Conservation (phyloP, 768 basidiomycete species). For the Rhizopogon rudus region DNA sequence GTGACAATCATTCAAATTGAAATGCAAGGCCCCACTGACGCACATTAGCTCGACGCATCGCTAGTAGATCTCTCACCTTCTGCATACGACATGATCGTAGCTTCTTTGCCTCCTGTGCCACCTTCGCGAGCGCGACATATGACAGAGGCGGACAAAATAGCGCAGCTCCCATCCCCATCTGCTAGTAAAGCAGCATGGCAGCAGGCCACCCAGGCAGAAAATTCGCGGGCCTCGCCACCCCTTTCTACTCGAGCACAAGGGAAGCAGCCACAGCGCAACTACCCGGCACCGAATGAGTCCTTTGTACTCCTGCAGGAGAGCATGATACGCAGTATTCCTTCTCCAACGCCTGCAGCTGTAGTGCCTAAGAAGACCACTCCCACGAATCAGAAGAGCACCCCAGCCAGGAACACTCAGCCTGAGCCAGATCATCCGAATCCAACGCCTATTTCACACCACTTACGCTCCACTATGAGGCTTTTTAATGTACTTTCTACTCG, state of each 20-base stretch:
- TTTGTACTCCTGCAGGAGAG: conserved; percentile 91
- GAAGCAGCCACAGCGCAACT: conserved; percentile 53
- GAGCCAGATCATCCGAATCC: conserved; percentile 56
- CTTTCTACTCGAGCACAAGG: conserved; percentile 53
- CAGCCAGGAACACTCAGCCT: conserved; percentile 26
- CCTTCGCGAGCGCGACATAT: conserved; percentile 32
- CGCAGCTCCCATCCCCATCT: conserved; percentile 42
- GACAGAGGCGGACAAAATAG: conserved; percentile 41
- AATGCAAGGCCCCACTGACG: conserved; percentile 4
- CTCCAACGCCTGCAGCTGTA: conserved; percentile 38
- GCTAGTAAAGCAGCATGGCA: conserved; percentile 62
- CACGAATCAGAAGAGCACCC: conserved; percentile 29
- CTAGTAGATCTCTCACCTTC: conserved; percentile 81
- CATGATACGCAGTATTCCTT: conserved; percentile 65
- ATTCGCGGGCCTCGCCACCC: conserved; percentile 28
- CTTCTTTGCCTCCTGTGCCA: conserved; percentile 55
- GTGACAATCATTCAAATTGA: conserved; percentile 29
- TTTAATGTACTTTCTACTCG: conserved; percentile 74
- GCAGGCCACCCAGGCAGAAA: conserved; percentile 40
- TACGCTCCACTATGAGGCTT: conserved; percentile 69
- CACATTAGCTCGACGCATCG: conserved; percentile 77
- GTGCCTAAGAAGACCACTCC: conserved; percentile 39
- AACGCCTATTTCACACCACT: conserved; percentile 72
- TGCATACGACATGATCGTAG: conserved; percentile 81
- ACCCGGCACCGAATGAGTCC: conserved; percentile 72